These are phyloP conservation scores for Fusarium concolor DNA, from an alignment of 2,329 filamentous ascomycete genomes.

Conservation along the genomic window DNA sequence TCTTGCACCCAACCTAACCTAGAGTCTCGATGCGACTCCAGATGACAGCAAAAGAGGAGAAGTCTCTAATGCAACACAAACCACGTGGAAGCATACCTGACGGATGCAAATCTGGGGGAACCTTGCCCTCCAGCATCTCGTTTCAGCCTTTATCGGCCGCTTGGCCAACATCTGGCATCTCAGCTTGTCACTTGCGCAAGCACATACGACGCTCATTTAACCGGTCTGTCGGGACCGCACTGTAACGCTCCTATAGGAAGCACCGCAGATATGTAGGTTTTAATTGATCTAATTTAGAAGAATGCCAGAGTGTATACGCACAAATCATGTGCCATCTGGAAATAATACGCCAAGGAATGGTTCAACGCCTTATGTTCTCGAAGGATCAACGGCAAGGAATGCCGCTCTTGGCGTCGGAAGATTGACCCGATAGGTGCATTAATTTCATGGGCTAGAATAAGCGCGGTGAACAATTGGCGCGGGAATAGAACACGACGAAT, in stretches of 20 bases:
- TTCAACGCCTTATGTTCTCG: background rate
- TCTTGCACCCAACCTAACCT: background rate
- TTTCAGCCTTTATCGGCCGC: background rate
- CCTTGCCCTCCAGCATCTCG: too few relatives aligned
- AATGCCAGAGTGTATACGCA: background rate
- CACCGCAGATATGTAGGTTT: background rate
- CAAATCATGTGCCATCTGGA: background rate
- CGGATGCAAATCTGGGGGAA: background rate
- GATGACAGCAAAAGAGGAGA: background rate
- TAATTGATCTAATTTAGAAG: background rate
- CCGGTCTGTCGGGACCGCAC: background rate
- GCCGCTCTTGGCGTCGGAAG: conserved; percentile 5
- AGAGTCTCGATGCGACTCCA: background rate
- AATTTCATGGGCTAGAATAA: background rate
- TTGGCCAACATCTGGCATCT: background rate
- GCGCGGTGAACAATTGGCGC: conserved; percentile 14
- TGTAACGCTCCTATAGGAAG: background rate
- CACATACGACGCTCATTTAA: background rate
- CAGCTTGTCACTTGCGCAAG: background rate
- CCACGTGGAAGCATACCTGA: background rate
- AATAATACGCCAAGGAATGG: background rate
- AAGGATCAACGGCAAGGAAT: conserved; percentile 31
- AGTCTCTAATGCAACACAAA: background rate
- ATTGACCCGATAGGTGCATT: conserved; percentile 27
- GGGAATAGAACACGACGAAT: background rate